These are phyloP conservation scores for Canavalia gladiata DNA, from an alignment of 306 rosid genomes.

Conservation along the genomic window DNA sequence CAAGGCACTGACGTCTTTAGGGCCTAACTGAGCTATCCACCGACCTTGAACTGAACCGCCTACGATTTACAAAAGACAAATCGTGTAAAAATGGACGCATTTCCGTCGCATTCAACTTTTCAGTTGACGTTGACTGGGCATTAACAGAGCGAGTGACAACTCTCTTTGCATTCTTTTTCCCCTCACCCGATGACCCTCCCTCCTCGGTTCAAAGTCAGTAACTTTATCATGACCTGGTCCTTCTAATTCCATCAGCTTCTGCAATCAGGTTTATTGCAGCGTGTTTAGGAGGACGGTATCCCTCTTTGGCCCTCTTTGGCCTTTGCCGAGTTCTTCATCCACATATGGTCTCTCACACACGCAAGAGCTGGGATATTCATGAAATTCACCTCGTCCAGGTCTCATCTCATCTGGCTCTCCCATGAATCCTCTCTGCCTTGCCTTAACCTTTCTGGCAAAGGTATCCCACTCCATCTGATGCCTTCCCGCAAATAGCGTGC, in stretches of 20 bases:
- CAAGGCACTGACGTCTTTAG: slow-evolving; percentile 50
- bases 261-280: slow-evolving; percentile 41
- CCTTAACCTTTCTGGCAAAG: slow-evolving; percentile 74
- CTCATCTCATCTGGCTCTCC: slow-evolving; percentile 96
- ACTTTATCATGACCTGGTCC: slow-evolving; percentile 19
- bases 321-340: slow-evolving; percentile 45
- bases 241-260: slow-evolving; percentile 46
- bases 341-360: slow-evolving; percentile 70
- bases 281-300: slow-evolving; percentile 39
- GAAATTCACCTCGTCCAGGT: slow-evolving; percentile 92
- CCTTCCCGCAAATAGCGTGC: slow-evolving; percentile 77
- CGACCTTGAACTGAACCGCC: slow-evolving; percentile 30
- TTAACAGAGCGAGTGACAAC: neutral
- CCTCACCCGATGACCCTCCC: neutral
- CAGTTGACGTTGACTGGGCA: slow-evolving; percentile 15
- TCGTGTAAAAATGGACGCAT: slow-evolving; percentile 35
- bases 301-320: neutral
- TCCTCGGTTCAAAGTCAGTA: slow-evolving; percentile 1
- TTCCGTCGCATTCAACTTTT: slow-evolving; percentile 14
- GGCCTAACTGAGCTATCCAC: slow-evolving; percentile 46
- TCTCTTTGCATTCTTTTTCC: neutral
- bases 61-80: slow-evolving; percentile 32
- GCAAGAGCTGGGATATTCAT: slow-evolving; percentile 83
- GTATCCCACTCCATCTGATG: slow-evolving; percentile 82
- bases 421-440: slow-evolving; percentile 90